Base-by-base conservation (phyloP, 2,329 filamentous ascomycete genomes). In the Bipolaris zeicola region DNA sequence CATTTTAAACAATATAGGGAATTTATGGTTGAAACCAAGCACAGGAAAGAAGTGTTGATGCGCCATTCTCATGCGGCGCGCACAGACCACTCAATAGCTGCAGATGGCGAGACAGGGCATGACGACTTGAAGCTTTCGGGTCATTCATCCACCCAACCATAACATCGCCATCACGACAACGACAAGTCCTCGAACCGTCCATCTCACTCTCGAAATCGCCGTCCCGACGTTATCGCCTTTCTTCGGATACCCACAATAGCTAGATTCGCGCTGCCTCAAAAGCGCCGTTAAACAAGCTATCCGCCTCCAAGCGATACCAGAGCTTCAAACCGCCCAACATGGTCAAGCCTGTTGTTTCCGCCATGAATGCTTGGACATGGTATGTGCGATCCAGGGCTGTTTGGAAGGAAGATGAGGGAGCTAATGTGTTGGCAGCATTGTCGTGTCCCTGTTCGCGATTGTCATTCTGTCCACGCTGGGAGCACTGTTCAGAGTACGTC, bases 271-370 rank as follows among this genome's bases (percentile, higher is more conserved):
- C 44, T 47, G 50, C 43, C 18, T 43, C n/a, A 4, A 52, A 56
- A 57, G 49, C 57, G 53, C 58, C 52, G 52, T 44, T 34, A 55
- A 55, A 58, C 55, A 59, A 62, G 55, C 57, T 52, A 58, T 46
- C 61, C 41, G 18, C 62, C 56, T 52, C 51, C 49, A 41, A 43
- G 45, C 49, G 46, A 48, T 41, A 34, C 34, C 48, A 51, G 50
- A 58, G 52, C 55, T 57, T 37, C 39, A 41, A 63, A 36, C 38
- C 64, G 65, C 60, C 65, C 63, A 68, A 44, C 74, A 97, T 97
- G 93, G 96, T 97, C 91, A 97, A 97, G 88, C 93, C 94, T 67
- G 83, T 98, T 75, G 91, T 98, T 69, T 90, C 91, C 74, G 89
- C 92, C 66, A 85, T 93, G 81, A 93, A 96, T 81, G 94, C 93